Conservation (phyloP, 1,139 yeast genomes). For the Williopsis jadinii region DNA sequence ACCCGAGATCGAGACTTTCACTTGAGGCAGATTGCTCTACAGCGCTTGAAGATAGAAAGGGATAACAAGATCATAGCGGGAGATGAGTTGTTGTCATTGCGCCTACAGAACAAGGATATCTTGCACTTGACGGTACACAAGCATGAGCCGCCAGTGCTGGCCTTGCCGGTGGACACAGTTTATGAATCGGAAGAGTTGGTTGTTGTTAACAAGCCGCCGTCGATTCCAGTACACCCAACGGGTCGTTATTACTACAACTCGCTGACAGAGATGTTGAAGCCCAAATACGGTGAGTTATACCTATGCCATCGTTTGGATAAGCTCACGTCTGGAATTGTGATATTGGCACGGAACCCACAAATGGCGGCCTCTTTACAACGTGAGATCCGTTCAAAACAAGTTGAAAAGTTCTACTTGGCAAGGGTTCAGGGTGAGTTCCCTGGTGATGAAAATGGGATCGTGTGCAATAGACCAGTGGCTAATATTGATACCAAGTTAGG, state of each 20-base stretch:
- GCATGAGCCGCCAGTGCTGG: slow-evolving; percentile 33
- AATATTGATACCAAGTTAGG: slow-evolving; percentile 78
- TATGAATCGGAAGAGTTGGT: slow-evolving; percentile 39
- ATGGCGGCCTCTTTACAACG: slow-evolving; percentile 76
- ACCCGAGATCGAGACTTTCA: slow-evolving; percentile 43
- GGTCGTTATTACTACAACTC: slow-evolving; percentile 88
- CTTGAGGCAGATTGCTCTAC: slow-evolving; percentile 1
- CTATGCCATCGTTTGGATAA: slow-evolving; percentile 83
- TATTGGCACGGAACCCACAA: slow-evolving; percentile 74
- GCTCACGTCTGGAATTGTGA: slow-evolving; percentile 91
- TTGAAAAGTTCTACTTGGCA: slow-evolving; percentile 79
- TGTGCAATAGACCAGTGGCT: slow-evolving; percentile 60
- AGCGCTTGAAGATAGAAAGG: slow-evolving; percentile 8
- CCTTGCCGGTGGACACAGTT: slow-evolving; percentile 10
- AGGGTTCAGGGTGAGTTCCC: slow-evolving; percentile 86
- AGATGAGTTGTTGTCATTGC: slow-evolving; percentile 17
- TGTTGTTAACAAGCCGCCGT: slow-evolving; percentile 91
- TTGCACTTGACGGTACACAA: slow-evolving; percentile 62
- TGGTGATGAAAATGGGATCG: slow-evolving; percentile 21
- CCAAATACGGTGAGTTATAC: slow-evolving; percentile 37
- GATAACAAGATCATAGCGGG: slow-evolving; percentile 4
- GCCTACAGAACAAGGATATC: slow-evolving; percentile 41
- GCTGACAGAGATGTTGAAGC: slow-evolving; percentile 69
- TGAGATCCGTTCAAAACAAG: slow-evolving; percentile 41
- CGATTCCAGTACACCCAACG: slow-evolving; percentile 95